Conservation (phyloP, 1,284 basidiomycete species). For the Fistulinella cinereoalba region DNA sequence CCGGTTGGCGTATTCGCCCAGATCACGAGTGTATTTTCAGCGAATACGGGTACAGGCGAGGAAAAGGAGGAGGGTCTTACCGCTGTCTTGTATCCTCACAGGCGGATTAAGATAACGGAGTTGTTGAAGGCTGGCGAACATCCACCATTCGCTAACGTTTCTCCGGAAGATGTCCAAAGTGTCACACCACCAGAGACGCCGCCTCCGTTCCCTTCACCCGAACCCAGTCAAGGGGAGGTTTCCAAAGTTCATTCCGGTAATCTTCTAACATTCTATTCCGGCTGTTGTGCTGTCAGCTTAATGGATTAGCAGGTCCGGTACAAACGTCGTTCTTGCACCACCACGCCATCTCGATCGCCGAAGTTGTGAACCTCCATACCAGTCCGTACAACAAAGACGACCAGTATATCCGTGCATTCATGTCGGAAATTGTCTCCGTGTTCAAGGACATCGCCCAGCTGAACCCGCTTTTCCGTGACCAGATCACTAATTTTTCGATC, state of each 20-base stretch:
- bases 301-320: conserved; percentile 46
- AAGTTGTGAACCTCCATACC: conserved; percentile 81
- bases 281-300: neutral
- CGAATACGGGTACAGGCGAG: conserved; percentile 57
- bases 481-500: conserved; percentile 96
- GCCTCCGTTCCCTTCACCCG: conserved; percentile 41
- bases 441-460: conserved; percentile 99
- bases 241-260: conserved; percentile 20
- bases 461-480: conserved; percentile 97
- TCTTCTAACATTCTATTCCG: neutral
- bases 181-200: conserved; percentile 53
- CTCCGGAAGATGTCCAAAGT: conserved; percentile 42
- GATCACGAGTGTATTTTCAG: conserved; percentile 92
- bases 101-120: conserved; percentile 89
- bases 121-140: conserved; percentile 67
- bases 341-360: conserved; percentile 87
- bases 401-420: conserved; percentile 93
- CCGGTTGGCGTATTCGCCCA: conserved; percentile 96
- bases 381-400: conserved; percentile 90
- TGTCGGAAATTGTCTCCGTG: conserved; percentile 94
- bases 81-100: conserved; percentile 93
- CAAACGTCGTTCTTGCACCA: conserved; percentile 92
- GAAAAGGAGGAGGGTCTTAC: conserved; percentile 86
- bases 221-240: conserved; percentile 19
- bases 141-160: conserved; percentile 47